Base-by-base conservation (phyloP, 1,284 basidiomycete genomes). In the Ustilago sp. region DNA sequence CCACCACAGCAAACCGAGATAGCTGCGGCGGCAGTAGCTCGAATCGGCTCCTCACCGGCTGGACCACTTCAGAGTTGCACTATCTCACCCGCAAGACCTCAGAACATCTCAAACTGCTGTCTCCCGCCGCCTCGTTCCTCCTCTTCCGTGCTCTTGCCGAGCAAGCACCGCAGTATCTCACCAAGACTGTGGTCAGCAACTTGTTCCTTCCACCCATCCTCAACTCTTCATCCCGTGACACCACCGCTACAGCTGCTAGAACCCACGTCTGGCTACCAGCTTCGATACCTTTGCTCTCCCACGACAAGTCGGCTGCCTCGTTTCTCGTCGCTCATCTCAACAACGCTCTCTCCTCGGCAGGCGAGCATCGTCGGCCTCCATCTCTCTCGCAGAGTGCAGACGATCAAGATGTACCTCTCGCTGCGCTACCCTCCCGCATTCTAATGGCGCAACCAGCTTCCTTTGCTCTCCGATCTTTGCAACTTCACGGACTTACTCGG, bases 251-350 rank as follows among this genome's bases (percentile, higher is more conserved):
- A 2, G 68, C 74, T 12, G 61, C 65, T 8, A 63, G 62, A 39
- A 62, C 64, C 11, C 58, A 68, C 43, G 68, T 76, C 43, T 70
- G 68, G 65, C 55, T 76, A 2, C 74, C 74, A 0, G 74, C 74
- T 15, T 76, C 65, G 2, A 67, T 71, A 17, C 74, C 68, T 11
- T 56, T 76, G 58, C 55, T 76, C 1, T 59, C 74, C 12, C 63
- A 67, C 58, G 64, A 71, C 52, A 71, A 68, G 52, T 51, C 68
- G 17, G 64, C 68, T 19, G 62, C 68, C 1, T 55, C 68, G 15
- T 63, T 63, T 31, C 68, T 70, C 36, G 51, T 70, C 35, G 36
- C 50, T 9, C 67, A 70, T 31, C 64, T 75, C 53, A 63, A 47
- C 32, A 60, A 43, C 8, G 63, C 67, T 5, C 17, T 70, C 4